phyloP scores from a whole-genome alignment of 305 asterid species.

The Fraxinus sp. region DNA sequence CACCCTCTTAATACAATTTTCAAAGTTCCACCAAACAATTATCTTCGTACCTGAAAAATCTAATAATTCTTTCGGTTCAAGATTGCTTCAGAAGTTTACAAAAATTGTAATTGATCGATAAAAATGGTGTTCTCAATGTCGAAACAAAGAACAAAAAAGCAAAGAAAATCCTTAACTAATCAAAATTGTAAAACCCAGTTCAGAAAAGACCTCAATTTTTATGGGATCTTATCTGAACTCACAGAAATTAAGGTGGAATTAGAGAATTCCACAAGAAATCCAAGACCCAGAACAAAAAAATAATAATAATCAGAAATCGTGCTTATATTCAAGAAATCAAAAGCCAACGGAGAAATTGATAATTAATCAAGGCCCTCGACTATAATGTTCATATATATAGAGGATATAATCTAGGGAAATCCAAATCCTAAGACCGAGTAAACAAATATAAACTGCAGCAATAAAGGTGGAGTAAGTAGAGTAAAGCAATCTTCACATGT shows the following conservation, averaged over 20 bases:
- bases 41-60: not conserved
- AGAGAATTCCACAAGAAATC: not conserved
- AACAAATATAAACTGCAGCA: not conserved
- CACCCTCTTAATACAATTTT: not conserved
- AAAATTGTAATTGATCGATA: not conserved
- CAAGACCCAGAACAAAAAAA: not conserved
- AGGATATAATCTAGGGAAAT: not conserved
- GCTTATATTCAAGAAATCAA: slow-evolving; percentile 3
- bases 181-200: slow-evolving; percentile 8
- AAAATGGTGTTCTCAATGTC: slow-evolving; percentile 4
- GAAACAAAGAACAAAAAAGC: not conserved
- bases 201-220: not conserved
- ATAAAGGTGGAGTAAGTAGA: not conserved
- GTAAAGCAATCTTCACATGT: not conserved
- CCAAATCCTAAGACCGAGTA: not conserved
- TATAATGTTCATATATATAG: not conserved
- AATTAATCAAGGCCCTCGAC: not conserved
- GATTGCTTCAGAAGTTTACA: slow-evolving; percentile 14
- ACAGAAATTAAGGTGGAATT: not conserved
- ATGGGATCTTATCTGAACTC: slow-evolving; percentile 6
- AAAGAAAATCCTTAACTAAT: not conserved
- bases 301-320: not conserved
- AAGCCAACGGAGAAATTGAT: not conserved
- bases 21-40: not conserved
- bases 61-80: not conserved